Base-by-base conservation (phyloP, 2,329 filamentous ascomycete species). In the Alternaria sp. region DNA sequence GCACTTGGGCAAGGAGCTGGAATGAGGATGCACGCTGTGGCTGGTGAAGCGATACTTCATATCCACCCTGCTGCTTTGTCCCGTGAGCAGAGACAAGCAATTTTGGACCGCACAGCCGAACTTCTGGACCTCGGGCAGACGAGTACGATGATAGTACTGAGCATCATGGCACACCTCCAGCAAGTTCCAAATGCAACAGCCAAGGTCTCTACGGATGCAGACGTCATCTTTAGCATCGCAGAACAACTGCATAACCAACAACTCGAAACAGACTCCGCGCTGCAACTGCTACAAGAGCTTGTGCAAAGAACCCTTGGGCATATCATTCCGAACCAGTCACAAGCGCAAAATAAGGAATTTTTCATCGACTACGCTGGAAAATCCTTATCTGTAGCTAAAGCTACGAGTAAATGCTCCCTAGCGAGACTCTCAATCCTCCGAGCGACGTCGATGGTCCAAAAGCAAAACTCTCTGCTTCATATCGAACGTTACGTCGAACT, bases 161-260 rank as follows among this genome's bases (percentile, higher is more conserved):
- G 70, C 43, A 66, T 76, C 38, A 69, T 77, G 65, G 65, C 63
- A 8, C 70, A 72, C 50, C 63, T 80, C 9, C 78, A 79, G 72
- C 64, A 73, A 30, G 62, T 72, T 6, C 71, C 78, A 2, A 80
- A 80, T 56, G 72, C 77, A 14, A 78, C 72, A 6, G 73, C 77
- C 11, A 76, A 73, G 28, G 54, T 79, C 2, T 74, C 72, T 5
- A 72, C 68, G 5, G 64, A 77, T 18, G 68, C 68, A 11, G 52
- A 52, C 3, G 38, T 65, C 1, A 51, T 77, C 16, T 78, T 76
- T 52, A 59, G 71, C n/a, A 64, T 77, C 11, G 70, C 73, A 1
- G 63, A 73, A n/a, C 62, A 65, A 12, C 41, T 78, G 22, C 68
- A 73, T 38, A 59, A 63, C 7, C 57, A 62, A 1, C 46, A 65